A percentile compares a stretch with the other conserved stretches of the same genome.
Conservation (phyloP, 305 asterid genomes). For the Fraxinus greggii region DNA sequence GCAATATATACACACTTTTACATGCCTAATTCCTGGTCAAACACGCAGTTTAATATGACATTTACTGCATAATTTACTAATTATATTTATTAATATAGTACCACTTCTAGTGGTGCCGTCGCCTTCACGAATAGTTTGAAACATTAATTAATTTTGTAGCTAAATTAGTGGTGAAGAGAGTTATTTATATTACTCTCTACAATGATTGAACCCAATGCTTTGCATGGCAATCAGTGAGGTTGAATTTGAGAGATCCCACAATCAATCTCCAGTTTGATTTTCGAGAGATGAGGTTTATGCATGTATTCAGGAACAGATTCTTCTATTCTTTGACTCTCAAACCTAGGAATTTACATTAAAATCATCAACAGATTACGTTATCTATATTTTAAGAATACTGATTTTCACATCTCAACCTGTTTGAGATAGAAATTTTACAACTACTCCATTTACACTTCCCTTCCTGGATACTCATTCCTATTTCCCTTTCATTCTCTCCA, state of each 20-base stretch:
- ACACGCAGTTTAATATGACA: constrained; percentile 38
- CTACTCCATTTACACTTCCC: too few species aligned
- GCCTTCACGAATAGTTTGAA: constrained; percentile 57
- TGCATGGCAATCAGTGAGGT: constrained; percentile 2
- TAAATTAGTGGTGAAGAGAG: neutral
- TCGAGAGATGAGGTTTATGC: neutral
- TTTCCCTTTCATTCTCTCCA: neutral
- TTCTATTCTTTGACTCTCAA: constrained; percentile 4
- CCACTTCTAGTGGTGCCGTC: too few species aligned
- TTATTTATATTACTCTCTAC: too few species aligned
- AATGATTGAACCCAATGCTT: neutral
- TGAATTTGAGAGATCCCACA: constrained; percentile 11
- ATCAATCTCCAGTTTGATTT: neutral
- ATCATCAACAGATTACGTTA: neutral
- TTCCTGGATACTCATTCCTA: neutral
- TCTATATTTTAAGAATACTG: neutral
- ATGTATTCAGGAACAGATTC: constrained; percentile 4
- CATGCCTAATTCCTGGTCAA: constrained; percentile 39
- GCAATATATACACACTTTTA: constrained; percentile 9
- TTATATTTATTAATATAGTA: too few species aligned
- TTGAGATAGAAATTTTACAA: neutral
- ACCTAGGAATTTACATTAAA: neutral
- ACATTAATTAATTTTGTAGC: constrained; percentile 26
- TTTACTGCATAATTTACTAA: constrained; percentile 18
- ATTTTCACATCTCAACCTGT: too few species aligned